Percentiles rank a stretch among this genome's conserved stretches.
phyloP scores from a whole-genome alignment of 1,139 yeast species.

The Saccharomycopsis phalli region DNA sequence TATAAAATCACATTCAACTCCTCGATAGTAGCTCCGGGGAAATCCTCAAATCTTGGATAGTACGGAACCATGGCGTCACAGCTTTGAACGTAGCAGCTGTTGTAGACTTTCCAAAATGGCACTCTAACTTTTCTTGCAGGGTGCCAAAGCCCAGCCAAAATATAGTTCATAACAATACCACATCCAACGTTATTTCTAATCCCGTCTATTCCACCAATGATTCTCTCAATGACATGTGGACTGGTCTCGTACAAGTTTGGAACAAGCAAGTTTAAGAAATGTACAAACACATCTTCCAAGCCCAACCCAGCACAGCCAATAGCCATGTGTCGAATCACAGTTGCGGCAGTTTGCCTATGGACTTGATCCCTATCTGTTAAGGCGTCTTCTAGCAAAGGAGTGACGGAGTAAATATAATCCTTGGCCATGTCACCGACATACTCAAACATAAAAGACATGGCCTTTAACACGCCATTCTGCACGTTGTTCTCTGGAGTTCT shows the following conservation, averaged over 20 bases:
- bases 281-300: slow-evolving; percentile 66
- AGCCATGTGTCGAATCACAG: slow-evolving; percentile 76
- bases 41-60: slow-evolving; percentile 47
- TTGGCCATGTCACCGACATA: slow-evolving; percentile 77
- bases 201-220: slow-evolving; percentile 75
- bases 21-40: slow-evolving; percentile 24
- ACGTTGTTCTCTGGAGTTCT: slow-evolving; percentile 88
- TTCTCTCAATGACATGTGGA: slow-evolving; percentile 84
- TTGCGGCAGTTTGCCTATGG: slow-evolving; percentile 93
- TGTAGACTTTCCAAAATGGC: slow-evolving; percentile 82
- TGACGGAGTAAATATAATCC: slow-evolving; percentile 74
- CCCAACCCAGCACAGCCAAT: slow-evolving; percentile 71
- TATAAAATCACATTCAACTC: slow-evolving; percentile 37
- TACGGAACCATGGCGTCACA: slow-evolving; percentile 75
- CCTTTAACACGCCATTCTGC: slow-evolving; percentile 90
- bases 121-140: slow-evolving; percentile 83
- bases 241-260: slow-evolving; percentile 91
- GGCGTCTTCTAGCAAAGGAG: slow-evolving; percentile 84
- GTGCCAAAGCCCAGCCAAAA: slow-evolving; percentile 87
- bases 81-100: slow-evolving; percentile 64
- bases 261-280: slow-evolving; percentile 61
- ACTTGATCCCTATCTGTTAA: slow-evolving; percentile 85
- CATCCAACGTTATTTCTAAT: slow-evolving; percentile 66
- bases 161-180: slow-evolving; percentile 65
- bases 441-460: slow-evolving; percentile 89